Base-by-base conservation (phyloP, 2,329 filamentous ascomycete species). In the Sphaerulina vaccinii region DNA sequence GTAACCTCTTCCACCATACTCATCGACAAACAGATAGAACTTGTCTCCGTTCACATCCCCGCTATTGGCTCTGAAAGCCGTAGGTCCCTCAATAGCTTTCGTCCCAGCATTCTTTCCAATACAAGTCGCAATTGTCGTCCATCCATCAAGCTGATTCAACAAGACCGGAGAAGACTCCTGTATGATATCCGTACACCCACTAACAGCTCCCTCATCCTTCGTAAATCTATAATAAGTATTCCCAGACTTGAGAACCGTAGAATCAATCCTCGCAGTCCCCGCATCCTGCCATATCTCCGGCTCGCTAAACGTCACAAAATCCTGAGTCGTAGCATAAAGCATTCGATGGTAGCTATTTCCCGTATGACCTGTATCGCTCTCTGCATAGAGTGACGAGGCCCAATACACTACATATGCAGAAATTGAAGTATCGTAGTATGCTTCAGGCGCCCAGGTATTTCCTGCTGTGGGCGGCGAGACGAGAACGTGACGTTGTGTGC, bases 401-500 rank as follows among this genome's bases (percentile, higher is more conserved):
- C 76, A 79, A 62, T 76, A 75, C 39, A 79, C 71, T 15, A 75
- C 71, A 62, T 75, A 79, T 37, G 74, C 69, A 13, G 63, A 60
- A 59, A 75, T 73, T 1, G 67, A 64, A 0, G 70, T 66, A 56
- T 82, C 78, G 73, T 74, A 82, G 45, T 81, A 74, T 0, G 79
- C 79, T 44, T 78, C 75, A 0, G 79, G 80, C 0, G 79, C 79
- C 79, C 79, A 82, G 0, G 78, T 80, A 43, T 78, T 81, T 2
- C 78, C 78, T 0, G 77, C 78, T 0, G 70, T 75, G 1, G 69
- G 55, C 0, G 77, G 76, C 0, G 77, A 78, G 0, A 80, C 75
- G 5, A 72, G 67, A 18, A 79, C 65, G 18, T 79, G 76, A 13
- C 78, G 71, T 51, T 80, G 77, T 16, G 65, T 68, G 1, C 75